Conservation (phyloP, 495 filamentous ascomycete genomes). For the Penicillium chermesinum region DNA sequence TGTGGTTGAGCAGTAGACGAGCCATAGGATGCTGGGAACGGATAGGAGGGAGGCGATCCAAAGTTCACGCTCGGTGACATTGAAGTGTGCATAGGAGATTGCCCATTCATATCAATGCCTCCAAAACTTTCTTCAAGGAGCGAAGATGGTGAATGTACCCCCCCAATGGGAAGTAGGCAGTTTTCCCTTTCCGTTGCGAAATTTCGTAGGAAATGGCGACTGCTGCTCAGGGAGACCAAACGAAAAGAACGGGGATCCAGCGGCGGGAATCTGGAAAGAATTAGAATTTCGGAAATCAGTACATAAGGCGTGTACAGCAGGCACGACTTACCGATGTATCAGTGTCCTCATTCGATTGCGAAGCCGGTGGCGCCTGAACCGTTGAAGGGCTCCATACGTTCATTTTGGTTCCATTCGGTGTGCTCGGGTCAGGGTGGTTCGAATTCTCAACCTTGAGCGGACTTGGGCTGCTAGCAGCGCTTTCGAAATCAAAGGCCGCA, state of each 20-base stretch:
- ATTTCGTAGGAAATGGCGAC: constrained; percentile 43
- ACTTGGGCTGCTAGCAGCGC: constrained; percentile 61
- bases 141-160: constrained; percentile 50
- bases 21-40: constrained; percentile 32
- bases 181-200: constrained; percentile 38
- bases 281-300: not conserved
- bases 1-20: constrained; percentile 29
- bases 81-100: constrained; percentile 31
- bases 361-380: constrained; percentile 7
- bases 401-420: constrained; percentile 20
- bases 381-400: constrained; percentile 27
- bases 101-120: constrained; percentile 39
- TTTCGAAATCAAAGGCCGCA: constrained; percentile 64
- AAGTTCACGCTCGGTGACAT: constrained; percentile 33
- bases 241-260: constrained; percentile 29
- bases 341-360: constrained; percentile 5
- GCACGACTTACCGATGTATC: constrained; percentile 29
- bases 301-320: not conserved
- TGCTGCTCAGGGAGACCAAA: constrained; percentile 41
- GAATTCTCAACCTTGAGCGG: constrained; percentile 36
- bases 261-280: constrained; percentile 14
- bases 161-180: constrained; percentile 46
- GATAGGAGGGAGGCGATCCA: constrained; percentile 24
- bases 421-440: constrained; percentile 16
- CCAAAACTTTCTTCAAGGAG: constrained; percentile 42